A percentile compares a stretch with the other conserved stretches of the same genome.
phyloP scores from a whole-genome alignment of 371 early-diverging fungal genomes.

The Umbelopsis sp. region DNA sequence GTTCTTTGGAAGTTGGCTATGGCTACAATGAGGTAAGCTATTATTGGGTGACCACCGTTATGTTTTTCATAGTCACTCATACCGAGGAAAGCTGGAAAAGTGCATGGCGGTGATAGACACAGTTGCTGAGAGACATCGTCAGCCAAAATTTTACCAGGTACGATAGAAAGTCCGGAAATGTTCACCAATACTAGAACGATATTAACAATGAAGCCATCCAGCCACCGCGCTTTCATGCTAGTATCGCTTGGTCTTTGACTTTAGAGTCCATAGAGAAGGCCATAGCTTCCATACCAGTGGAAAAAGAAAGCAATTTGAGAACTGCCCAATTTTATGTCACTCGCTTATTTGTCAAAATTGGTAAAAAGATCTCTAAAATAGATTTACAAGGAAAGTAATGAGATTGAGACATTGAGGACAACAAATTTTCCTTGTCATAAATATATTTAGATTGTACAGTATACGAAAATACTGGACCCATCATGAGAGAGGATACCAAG shows the following conservation, averaged over 20 bases:
- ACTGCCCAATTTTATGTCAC: constrained; percentile 16
- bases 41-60: not conserved
- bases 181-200: too few species aligned
- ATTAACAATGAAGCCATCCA: constrained; percentile 8
- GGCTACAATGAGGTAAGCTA: constrained; percentile 45
- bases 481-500: too few species aligned
- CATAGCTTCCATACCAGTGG: constrained; percentile 25
- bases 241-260: constrained; percentile 42
- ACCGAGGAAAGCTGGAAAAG: constrained; percentile 23
- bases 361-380: constrained; percentile 29
- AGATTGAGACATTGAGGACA: not conserved
- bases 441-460: too few species aligned
- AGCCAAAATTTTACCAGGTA: constrained; percentile 44
- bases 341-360: constrained; percentile 38
- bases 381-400: not conserved
- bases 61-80: not conserved
- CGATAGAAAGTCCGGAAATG: not conserved
- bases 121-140: constrained; percentile 28
- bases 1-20: constrained; percentile 45
- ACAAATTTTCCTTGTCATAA: too few species aligned
- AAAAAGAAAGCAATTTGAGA: constrained; percentile 21
- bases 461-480: too few species aligned
- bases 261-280: constrained; percentile 21
- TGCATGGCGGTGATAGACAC: constrained; percentile 32
- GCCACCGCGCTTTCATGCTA: constrained; percentile 55